Evolutionary conservation across 1,284 basidiomycete species (phyloP).

Genomic region (Schizophyllum amplum): DNA sequence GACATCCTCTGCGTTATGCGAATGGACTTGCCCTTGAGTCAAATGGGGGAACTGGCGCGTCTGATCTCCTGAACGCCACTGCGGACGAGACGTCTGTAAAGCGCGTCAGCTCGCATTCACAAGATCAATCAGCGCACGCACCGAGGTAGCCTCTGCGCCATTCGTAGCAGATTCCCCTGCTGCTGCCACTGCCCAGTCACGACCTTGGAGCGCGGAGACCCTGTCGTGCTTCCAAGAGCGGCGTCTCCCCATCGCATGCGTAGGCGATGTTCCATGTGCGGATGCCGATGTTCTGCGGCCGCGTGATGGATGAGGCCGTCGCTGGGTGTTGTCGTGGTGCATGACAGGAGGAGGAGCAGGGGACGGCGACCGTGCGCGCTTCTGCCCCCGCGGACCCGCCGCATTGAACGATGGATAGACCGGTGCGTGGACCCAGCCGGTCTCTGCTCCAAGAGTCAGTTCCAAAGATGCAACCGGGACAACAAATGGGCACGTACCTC

Average conservation of each 20-base stretch:
- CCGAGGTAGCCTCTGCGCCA: not conserved
- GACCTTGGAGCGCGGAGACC: too few species aligned
- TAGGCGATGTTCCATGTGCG: not conserved
- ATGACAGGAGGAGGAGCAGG: not conserved
- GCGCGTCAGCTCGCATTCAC: too few species aligned
- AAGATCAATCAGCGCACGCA: too few species aligned
- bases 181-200: not conserved
- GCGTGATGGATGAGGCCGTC: not conserved
- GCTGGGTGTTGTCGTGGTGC: not conserved
- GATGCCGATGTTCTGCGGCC: not conserved
- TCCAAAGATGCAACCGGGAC: not conserved
- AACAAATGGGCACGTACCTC: too few species aligned
- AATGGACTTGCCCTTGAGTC: too few species aligned
- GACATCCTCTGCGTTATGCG: too few species aligned
- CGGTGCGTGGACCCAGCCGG: too few species aligned
- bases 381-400: not conserved
- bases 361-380: not conserved
- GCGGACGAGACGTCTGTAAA: too few species aligned
- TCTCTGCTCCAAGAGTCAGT: not conserved
- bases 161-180: not conserved
- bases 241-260: not conserved
- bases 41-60: too few species aligned
- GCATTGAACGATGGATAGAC: too few species aligned
- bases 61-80: too few species aligned
- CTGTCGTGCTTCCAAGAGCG: not conserved